Evolutionary conservation across 2,329 filamentous ascomycete species (phyloP).

Genomic region (Colletotrichum paranaense): DNA sequence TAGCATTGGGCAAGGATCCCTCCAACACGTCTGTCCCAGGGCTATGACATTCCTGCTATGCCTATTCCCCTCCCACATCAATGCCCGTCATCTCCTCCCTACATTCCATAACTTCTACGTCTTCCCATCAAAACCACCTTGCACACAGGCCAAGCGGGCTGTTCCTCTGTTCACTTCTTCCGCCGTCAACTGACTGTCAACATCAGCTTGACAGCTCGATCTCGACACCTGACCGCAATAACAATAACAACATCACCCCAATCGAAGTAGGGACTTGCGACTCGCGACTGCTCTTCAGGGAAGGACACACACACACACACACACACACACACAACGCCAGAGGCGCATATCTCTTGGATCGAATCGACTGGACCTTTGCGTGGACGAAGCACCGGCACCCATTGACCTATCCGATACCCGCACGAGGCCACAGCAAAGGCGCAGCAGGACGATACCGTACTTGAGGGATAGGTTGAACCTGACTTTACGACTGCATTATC

Average conservation of each 20-base stretch:
- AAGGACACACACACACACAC: conserved; percentile 1
- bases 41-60: conserved; percentile 36
- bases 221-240: conserved; percentile 1
- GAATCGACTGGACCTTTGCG: neutral
- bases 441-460: conserved; percentile 15
- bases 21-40: conserved; percentile 34
- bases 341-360: conserved; percentile 6
- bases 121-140: conserved; percentile 34
- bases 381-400: neutral
- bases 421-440: conserved; percentile 13
- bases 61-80: conserved; percentile 32
- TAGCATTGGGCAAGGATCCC: conserved; percentile 31
- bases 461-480: conserved; percentile 1
- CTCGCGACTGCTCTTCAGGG: neutral
- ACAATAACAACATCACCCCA: conserved; percentile 2
- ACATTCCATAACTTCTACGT: conserved; percentile 33
- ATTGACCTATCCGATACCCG: conserved; percentile 21
- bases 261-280: conserved; percentile 23
- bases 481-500: neutral
- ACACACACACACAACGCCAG: conserved; percentile 9
- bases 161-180: conserved; percentile 7
- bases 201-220: conserved; percentile 21
- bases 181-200: conserved; percentile 27
- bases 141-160: conserved; percentile 24
- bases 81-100: conserved; percentile 36